Evolutionary conservation across 2,329 filamentous ascomycete species (phyloP), one percentile per base, ranked within the genome.

Genomic region (Ophiostoma piceae): DNA sequence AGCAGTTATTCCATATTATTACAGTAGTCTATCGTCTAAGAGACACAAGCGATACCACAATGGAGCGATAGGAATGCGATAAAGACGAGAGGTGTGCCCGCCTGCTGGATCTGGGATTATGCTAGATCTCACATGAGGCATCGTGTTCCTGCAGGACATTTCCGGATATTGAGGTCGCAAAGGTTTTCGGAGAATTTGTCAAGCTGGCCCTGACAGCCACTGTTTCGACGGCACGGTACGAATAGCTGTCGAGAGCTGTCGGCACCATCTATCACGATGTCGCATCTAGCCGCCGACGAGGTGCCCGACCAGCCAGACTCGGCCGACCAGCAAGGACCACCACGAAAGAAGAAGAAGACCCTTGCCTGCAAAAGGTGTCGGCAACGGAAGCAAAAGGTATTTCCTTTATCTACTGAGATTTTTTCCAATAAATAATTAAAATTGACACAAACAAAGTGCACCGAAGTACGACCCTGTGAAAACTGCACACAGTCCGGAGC

Each of bases 401-500:
- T 32, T 62, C 14, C 4, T 19, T 2, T 19, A 8, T 35, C 19
- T 22, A 16, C 22, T 4, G 37, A 8, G 14, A n/a, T 0, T 2
- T 4, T 9, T 32, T 19, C 19, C 3, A n/a, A 5, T 9, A 19
- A 35, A 35, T 11, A 8, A 16, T 14, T 11, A 62, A 5, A 37
- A 37, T 29, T 71, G 22, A 67, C 39, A 32, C n/a, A 2, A 16
- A 1, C 39, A 37, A 41, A 71, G 69, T 74, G 75, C 51, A 75
- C 74, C 43, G 74, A 74, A 29, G 64, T 62, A 7, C 70, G 75
- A 3, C 75, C 75, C 3, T 75, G 74, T 69, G 71, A 72, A 19
- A 76, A 75, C 64, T 75, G 75, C 68, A 72, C 71, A 65, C 73
- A 73, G 67, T 74, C 74, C 1, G 75, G 75, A 65, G 51, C 67